Evolutionary conservation across 2,329 filamentous ascomycete genomes (phyloP), one percentile per base, ranked within the genome.

Genomic region (Aspergillus piperis): DNA sequence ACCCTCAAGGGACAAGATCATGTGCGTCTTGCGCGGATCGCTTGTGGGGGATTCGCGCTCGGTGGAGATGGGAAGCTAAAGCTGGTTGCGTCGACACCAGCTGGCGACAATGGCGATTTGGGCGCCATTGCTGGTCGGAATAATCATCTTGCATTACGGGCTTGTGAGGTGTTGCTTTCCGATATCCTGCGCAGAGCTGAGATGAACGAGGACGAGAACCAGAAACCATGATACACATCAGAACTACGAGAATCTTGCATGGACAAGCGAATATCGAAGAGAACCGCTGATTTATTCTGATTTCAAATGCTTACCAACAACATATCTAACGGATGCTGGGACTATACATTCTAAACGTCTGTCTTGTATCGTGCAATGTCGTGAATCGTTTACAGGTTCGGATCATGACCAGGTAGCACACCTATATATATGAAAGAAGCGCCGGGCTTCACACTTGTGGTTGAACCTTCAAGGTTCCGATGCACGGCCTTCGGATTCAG

Each of bases 401-500:
- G 47, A n/a, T 30, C 47, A 10, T 50, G 47, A 50, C 47, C 32
- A 19, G 30, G 47, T 23, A 44, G 19, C 41, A 19, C 41, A 44
- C 10, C 41, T 44, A 21, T 44, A 21, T 44, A 21, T 44, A 21
- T 13, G 13, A 44, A 4, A 11, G 19, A 21, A 23, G 41, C 17
- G 10, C 41, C 41, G 10, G 19, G 41, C 21, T 44, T 23, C 41
- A 21, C 21, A 21, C 21, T 23, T 21, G 10, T 7, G 6, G 3
- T 36, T 13, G n/a, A 8, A 50, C 10, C 47, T 57, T 64, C 60
- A 71, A 51, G 68, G 71, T 54, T 77, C 77, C 63, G 78, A 74
- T 8, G 71, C 76, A 60, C 79, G 64, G 57, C 86, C 84, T 73
- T 91, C 88, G 8, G 87, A 81, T 78, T 97, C 93, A 0, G 90